Evolutionary conservation across 2,329 filamentous ascomycete genomes (phyloP).

Genomic region (Cladosporium sp.): DNA sequence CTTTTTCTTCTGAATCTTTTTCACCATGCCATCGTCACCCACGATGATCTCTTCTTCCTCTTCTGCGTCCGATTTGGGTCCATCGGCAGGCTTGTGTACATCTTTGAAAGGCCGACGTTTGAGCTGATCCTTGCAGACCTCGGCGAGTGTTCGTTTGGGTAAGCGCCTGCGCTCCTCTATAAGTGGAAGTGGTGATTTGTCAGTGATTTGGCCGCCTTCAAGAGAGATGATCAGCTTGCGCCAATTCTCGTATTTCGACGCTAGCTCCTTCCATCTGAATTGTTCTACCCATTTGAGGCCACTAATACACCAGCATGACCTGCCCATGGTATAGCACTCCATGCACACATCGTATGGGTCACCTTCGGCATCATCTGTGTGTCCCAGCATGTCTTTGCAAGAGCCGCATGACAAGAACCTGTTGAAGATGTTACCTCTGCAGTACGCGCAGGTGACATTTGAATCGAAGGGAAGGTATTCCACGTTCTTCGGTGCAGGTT

Average conservation of each 20-base stretch:
- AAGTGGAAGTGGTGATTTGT: constrained; percentile 66
- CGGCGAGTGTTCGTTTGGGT: constrained; percentile 75
- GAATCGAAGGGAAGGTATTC: constrained; percentile 82
- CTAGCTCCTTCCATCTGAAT: constrained; percentile 77
- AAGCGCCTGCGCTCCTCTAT: constrained; percentile 63
- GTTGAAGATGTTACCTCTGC: constrained; percentile 94
- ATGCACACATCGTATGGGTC: constrained; percentile 95
- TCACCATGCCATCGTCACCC: constrained; percentile 60
- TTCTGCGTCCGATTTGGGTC: constrained; percentile 39
- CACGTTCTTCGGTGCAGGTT: constrained; percentile 59
- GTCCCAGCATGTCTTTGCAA: constrained; percentile 66
- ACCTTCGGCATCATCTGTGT: constrained; percentile 55
- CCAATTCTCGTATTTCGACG: constrained; percentile 77
- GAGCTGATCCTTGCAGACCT: constrained; percentile 91
- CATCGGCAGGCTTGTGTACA: constrained; percentile 58
- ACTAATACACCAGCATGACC: constrained; percentile 85
- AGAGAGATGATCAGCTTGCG: constrained; percentile 71
- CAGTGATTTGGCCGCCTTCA: constrained; percentile 62
- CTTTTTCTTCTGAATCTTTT: constrained; percentile 61
- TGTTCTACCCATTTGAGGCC: constrained; percentile 88
- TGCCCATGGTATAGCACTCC: constrained; percentile 97
- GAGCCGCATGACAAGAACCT: constrained; percentile 87
- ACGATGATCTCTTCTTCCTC: constrained; percentile 53
- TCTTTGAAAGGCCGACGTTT: constrained; percentile 76
- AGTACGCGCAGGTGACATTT: constrained; percentile 93